These are phyloP conservation scores for Echinosophora koreensis DNA, from an alignment of 306 rosid genomes.

Conservation along the genomic window DNA sequence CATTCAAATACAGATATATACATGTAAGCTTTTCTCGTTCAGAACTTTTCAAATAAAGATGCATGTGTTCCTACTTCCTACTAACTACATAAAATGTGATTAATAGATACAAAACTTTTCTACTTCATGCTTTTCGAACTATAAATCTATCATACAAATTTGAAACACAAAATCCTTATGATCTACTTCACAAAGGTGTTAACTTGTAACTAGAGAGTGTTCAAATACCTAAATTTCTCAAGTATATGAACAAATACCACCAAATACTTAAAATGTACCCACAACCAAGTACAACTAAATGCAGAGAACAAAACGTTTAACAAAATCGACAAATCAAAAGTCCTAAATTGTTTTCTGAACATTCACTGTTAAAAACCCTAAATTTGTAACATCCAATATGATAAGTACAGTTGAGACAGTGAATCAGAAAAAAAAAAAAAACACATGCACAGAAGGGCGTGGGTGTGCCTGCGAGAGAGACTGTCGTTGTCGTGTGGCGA, in stretches of 20 bases:
- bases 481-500: neutral
- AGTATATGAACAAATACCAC: too few relatives aligned
- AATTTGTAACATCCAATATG: too few relatives aligned
- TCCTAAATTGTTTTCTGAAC: too few relatives aligned
- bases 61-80: neutral
- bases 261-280: too few relatives aligned
- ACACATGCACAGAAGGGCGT: neutral
- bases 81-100: neutral
- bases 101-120: neutral
- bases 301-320: too few relatives aligned
- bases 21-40: slow-evolving; percentile 14
- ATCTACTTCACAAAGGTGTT: neutral
- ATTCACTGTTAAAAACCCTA: too few relatives aligned
- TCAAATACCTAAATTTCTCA: too few relatives aligned
- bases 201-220: neutral
- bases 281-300: too few relatives aligned
- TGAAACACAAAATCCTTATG: neutral
- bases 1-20: slow-evolving; percentile 1
- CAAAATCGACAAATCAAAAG: too few relatives aligned
- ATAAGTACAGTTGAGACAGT: too few relatives aligned
- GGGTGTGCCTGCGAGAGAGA: neutral
- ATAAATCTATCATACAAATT: neutral
- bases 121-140: neutral
- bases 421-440: neutral
- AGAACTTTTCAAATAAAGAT: slow-evolving; percentile 7